Base-by-base conservation (phyloP, 768 basidiomycete species). In the Mycena belliarum region DNA sequence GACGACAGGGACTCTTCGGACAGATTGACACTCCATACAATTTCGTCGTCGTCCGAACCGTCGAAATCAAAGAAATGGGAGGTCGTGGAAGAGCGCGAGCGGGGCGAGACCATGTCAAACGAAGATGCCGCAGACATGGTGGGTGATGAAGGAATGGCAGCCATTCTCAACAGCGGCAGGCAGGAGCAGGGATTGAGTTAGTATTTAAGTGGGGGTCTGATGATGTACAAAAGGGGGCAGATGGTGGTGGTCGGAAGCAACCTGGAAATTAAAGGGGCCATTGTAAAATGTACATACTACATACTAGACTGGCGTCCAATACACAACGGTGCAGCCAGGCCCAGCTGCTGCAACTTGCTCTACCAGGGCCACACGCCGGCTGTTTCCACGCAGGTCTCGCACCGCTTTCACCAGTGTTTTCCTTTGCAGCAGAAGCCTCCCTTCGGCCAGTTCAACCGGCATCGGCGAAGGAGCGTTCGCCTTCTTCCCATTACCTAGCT, bases 401-500 rank as follows among this genome's bases (percentile, higher is more conserved):
- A 90, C 83, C 25, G 75, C 76, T 51, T 70, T 79, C 5, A 82
- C 82, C 60, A 69, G n/a, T n/a, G n/a, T 79, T 55, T 72, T 76
- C 64, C 67, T 75, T 55, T 73, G 75, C 59, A 92, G 70, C 81
- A 88, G 83, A 59, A 89, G 72, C 58, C 86, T 46, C 8, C 82
- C 87, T 51, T 81, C 80, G 2, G 75, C 74, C 8, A 73, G 72
- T 49, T 80, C 76, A 45, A 91, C 70, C 24, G 73, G 72, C 1
- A 75, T 75, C 1, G 91, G 89, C 29, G 79, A 67, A 4, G 83
- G 75, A 25, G 83, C 60, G 63, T 84, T 87, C 14, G 81, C 74
- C 61, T 83, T 82, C 68, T 82, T 88, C 35, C 89, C 89, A 65
- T 84, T 89, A 12, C 91, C 91, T 5, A 92, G 78, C 69, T 93